Evolutionary conservation across 2,329 filamentous ascomycete species (phyloP), one percentile per base, ranked within the genome.

Genomic region (Orbilia javanica): DNA sequence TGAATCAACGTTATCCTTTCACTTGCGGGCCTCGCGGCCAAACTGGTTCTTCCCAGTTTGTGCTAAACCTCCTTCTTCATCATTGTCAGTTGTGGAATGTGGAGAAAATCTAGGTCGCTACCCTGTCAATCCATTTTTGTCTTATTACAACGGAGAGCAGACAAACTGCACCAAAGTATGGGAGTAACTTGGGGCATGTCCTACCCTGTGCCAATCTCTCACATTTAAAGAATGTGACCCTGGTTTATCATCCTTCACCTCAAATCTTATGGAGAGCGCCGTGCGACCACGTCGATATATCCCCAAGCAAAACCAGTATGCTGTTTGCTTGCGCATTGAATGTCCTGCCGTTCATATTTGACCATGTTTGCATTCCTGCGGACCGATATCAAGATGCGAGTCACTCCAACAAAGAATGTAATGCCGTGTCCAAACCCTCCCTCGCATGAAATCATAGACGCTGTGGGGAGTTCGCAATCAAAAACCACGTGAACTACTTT

Each of bases 41-140:
- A 62, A 57, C 60, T 73, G 60, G 48, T 65, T 65, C 57, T 55
- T 71, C 42, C 53, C 25, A 48, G 22, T 57, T 39, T 44, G 68
- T 25, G 36, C 29, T 22, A 8, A 31, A 53, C 60, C 46, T 71
- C 60, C 73, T 75, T 77, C 66, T 71, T 77, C 73, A 77, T 70
- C 46, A n/a, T 63, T 46, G 53, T 65, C 48, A 69, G 64, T 65
- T 46, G 48, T 71, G 66, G 73, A 77, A 77, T 77, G 73, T 77
- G 73, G 73, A 77, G 73, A 65, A 53, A 31, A n/a, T 52, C 50
- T 18, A 55, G 50, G 39, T 63, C 44, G 36, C 55, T 77, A 77
- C 73, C 73, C 48, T 77, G 73, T 67, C 73, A 71, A 71, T 71
- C 66, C 66, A 67, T 71, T 71, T 67, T 70, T 71, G 72, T 76